Evolutionary conservation across 768 basidiomycete genomes (phyloP).

Genomic region (Lactifluus subvellereus): DNA sequence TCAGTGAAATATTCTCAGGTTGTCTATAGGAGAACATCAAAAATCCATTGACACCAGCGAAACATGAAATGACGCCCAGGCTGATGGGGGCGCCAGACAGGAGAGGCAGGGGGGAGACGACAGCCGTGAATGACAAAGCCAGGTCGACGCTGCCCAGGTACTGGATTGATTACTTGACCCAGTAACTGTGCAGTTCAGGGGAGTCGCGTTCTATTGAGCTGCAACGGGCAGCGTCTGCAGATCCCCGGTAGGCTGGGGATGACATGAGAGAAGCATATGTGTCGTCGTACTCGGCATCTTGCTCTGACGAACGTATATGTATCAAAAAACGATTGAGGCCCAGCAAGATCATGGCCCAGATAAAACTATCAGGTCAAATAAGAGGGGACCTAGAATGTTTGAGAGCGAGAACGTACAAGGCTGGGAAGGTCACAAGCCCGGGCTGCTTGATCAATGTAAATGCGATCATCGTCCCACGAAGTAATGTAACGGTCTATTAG

Average conservation of each 20-base stretch:
- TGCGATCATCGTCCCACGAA: background rate
- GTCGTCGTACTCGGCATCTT: background rate
- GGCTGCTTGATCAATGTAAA: background rate
- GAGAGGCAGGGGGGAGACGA: background rate
- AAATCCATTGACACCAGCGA: background rate
- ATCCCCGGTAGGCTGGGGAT: too few species aligned
- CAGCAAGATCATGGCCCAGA: slow-evolving; percentile 2
- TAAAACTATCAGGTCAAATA: slow-evolving; percentile 3
- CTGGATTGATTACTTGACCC: background rate
- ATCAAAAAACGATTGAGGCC: slow-evolving; percentile 10
- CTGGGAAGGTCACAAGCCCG: background rate
- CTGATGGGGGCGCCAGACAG: background rate
- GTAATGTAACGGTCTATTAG: background rate
- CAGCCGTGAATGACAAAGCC: background rate
- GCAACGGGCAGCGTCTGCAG: too few species aligned
- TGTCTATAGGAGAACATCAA: background rate
- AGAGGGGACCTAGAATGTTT: background rate
- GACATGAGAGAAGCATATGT: background rate
- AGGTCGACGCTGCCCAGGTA: background rate
- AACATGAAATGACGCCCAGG: background rate
- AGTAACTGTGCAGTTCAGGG: background rate
- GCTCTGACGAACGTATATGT: slow-evolving; percentile 5
- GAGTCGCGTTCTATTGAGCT: background rate
- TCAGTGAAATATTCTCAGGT: background rate
- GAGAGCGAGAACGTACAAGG: slow-evolving; percentile 5